A percentile compares a stretch with the other conserved stretches of the same genome.
phyloP scores from a whole-genome alignment of 371 early-diverging fungal species.

The Chytridium lagenaria region DNA sequence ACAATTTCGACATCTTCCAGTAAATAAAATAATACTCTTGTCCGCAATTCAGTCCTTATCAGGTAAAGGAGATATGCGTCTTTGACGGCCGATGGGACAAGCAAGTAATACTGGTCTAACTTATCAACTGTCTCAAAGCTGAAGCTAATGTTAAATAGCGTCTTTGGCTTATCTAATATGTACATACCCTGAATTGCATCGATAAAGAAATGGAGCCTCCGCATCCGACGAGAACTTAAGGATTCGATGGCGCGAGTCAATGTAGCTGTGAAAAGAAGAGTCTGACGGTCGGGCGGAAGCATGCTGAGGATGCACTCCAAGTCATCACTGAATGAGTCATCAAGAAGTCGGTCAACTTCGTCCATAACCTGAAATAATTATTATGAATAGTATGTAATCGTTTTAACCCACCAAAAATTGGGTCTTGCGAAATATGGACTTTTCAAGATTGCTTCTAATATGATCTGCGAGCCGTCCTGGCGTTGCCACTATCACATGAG shows the following conservation, averaged over 20 bases:
- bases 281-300: constrained; percentile 85
- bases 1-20: constrained; percentile 80
- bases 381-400: no score
- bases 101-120: constrained; percentile 88
- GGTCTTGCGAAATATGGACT: constrained; percentile 62
- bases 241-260: constrained; percentile 85
- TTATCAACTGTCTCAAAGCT: constrained; percentile 82
- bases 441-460: constrained; percentile 76
- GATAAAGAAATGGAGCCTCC: constrained; percentile 79
- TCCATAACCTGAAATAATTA: constrained; percentile 79
- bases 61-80: constrained; percentile 87
- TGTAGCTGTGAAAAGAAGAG: constrained; percentile 96
- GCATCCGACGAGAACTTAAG: constrained; percentile 46
- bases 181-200: constrained; percentile 66
- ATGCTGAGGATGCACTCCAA: constrained; percentile 77
- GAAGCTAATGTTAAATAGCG: constrained; percentile 5
- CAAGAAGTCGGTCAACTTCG: constrained; percentile 88
- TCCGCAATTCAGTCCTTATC: constrained; percentile 70
- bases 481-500: constrained; percentile 97
- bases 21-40: constrained; percentile 91
- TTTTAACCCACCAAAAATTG: constrained; percentile 49
- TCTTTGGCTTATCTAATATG: neutral
- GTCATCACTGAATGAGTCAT: constrained; percentile 83
- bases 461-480: constrained; percentile 97
- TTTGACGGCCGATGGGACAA: constrained; percentile 92